These are phyloP conservation scores for Babesia ovata DNA, from an alignment of 169 alveolate genomes.

Conservation along the genomic window DNA sequence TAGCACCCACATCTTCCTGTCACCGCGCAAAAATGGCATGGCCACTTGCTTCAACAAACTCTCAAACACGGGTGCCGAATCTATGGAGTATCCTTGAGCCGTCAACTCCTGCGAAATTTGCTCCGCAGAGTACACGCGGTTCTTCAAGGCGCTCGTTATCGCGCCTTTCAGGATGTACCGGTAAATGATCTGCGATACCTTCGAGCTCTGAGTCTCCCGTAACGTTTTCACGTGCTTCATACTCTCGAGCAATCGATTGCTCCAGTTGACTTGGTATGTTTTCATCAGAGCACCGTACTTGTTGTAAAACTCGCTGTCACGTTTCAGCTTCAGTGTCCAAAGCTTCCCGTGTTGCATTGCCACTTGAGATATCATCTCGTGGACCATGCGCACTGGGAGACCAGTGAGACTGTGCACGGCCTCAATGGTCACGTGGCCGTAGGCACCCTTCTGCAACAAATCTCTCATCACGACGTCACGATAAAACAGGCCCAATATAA, in stretches of 20 bases:
- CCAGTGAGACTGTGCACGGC: conserved; percentile 53
- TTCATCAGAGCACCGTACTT: conserved; percentile 30
- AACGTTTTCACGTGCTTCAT: conserved; percentile 40
- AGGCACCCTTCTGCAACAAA: conserved; percentile 39
- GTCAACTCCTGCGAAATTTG: conserved; percentile 40
- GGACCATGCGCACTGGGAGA: conserved; percentile 46
- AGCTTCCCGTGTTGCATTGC: conserved; percentile 62
- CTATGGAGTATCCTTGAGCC: conserved; percentile 44
- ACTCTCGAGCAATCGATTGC: conserved; percentile 30
- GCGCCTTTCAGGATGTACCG: conserved; percentile 43
- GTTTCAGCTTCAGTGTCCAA: conserved; percentile 55
- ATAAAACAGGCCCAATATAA: conserved; percentile 42
- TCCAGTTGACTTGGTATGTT: conserved; percentile 44
- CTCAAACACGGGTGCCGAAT: conserved; percentile 31
- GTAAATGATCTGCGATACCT: conserved; percentile 45
- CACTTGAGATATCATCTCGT: conserved; percentile 44
- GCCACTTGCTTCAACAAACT: conserved; percentile 54
- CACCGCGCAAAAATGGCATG: conserved; percentile 28
- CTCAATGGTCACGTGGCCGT: conserved; percentile 56
- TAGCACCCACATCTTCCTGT: conserved; percentile 43
- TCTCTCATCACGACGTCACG: conserved; percentile 39
- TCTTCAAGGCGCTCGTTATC: conserved; percentile 22
- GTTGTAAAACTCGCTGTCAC: conserved; percentile 41
- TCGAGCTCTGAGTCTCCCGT: conserved; percentile 25
- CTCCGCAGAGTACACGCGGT: conserved; percentile 42